Evolutionary conservation across 345 rosid species (phyloP).

Genomic region (Gossypium raimondii): DNA sequence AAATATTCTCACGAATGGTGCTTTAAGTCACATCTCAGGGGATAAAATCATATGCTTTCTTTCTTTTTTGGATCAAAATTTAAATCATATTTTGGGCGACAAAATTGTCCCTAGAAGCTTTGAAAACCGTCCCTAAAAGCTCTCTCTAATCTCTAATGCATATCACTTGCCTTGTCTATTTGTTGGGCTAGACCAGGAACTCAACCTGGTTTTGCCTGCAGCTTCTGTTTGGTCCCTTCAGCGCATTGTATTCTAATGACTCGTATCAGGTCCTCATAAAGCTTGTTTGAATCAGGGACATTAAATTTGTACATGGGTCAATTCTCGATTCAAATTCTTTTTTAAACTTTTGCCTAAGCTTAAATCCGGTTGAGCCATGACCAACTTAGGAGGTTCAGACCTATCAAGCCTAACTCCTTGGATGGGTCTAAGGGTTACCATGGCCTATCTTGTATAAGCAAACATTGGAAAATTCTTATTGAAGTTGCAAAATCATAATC

Average conservation of each 20-base stretch:
- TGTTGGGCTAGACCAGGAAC: neutral
- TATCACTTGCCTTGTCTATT: neutral
- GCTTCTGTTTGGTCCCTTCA: neutral
- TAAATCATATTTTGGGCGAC: neutral
- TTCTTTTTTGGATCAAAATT: neutral
- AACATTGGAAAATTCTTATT: too few species aligned
- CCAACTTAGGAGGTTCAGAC: too few species aligned
- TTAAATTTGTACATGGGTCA: too few species aligned
- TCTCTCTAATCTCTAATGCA: neutral
- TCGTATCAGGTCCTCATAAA: too few species aligned
- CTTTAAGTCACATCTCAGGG: conserved; percentile 12
- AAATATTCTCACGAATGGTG: conserved; percentile 8
- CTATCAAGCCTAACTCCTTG: too few species aligned
- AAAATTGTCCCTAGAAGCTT: neutral
- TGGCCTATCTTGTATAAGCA: neutral
- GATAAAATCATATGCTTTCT: neutral
- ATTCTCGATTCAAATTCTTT: too few species aligned
- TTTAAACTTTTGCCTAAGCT: too few species aligned
- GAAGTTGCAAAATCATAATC: too few species aligned
- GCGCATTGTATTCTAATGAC: neutral
- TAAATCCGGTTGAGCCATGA: too few species aligned
- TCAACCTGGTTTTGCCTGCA: neutral
- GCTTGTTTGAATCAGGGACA: too few species aligned
- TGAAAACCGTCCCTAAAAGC: neutral
- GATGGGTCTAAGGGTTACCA: neutral